A percentile compares a stretch with the other conserved stretches of the same genome.
These are phyloP conservation scores for Schwanniomyces pseudopolymorphus DNA, from an alignment of 805 yeast genomes.

Conservation along the genomic window DNA sequence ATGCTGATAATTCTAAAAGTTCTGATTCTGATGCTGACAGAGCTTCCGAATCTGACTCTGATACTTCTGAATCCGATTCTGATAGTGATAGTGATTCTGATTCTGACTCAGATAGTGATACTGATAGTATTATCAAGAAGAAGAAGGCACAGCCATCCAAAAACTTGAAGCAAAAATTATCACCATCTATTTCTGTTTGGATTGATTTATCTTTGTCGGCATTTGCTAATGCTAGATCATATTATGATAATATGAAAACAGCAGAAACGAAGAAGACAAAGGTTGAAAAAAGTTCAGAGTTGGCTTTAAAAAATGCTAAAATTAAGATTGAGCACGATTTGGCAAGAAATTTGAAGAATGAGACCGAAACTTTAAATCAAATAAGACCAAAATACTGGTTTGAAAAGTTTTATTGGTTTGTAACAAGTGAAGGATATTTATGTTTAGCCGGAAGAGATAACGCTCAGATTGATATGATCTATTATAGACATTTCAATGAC, in stretches of 20 bases:
- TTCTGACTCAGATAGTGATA: slow-evolving; percentile 8
- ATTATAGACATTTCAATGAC: slow-evolving; percentile 70
- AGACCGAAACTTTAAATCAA: slow-evolving; percentile 50
- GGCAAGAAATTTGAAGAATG: slow-evolving; percentile 57
- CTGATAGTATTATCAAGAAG: slow-evolving; percentile 16
- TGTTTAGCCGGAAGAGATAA: slow-evolving; percentile 86
- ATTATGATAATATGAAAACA: slow-evolving; percentile 71
- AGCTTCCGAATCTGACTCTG: slow-evolving; percentile 10
- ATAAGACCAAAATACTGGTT: slow-evolving; percentile 82
- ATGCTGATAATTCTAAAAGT: slow-evolving; percentile 15
- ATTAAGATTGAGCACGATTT: slow-evolving; percentile 72
- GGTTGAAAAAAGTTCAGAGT: slow-evolving; percentile 72
- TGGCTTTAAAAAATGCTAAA: slow-evolving; percentile 83
- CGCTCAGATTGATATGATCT: slow-evolving; percentile 75
- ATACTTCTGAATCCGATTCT: too few species aligned
- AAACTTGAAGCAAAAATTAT: neutral
- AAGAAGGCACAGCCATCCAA: slow-evolving; percentile 9
- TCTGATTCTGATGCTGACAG: slow-evolving; percentile 10
- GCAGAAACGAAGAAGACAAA: slow-evolving; percentile 78
- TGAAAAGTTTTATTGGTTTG: slow-evolving; percentile 92
- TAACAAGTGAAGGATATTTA: slow-evolving; percentile 85
- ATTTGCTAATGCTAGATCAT: slow-evolving; percentile 82
- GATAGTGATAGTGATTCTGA: slow-evolving; percentile 14
- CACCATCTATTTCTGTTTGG: slow-evolving; percentile 45
- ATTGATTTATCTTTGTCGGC: slow-evolving; percentile 75